phyloP scores from a whole-genome alignment of 345 rosid genomes.

The Lepidium sativum region DNA sequence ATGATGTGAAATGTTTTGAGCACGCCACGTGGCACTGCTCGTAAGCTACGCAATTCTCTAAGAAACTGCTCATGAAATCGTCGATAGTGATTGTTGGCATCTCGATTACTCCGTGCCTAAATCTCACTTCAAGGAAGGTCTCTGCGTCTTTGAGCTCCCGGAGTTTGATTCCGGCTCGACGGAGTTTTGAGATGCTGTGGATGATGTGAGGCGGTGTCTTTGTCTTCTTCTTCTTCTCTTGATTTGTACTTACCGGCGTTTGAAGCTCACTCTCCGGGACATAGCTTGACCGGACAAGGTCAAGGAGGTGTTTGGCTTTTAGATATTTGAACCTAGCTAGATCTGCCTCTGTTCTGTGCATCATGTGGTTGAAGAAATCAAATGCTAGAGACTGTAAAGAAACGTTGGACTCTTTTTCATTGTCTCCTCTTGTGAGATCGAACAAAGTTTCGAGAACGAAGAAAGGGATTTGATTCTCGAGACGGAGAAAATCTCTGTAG shows the following conservation, averaged over 20 bases:
- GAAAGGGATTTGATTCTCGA: constrained; percentile 60
- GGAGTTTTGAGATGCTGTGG: constrained; percentile 61
- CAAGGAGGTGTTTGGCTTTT: constrained; percentile 54
- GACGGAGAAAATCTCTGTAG: constrained; percentile 42
- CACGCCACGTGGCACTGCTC: constrained; percentile 65
- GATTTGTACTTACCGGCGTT: neutral
- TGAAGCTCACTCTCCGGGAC: constrained; percentile 25
- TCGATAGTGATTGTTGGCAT: constrained; percentile 67
- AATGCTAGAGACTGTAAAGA: constrained; percentile 41
- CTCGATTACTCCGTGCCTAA: constrained; percentile 46
- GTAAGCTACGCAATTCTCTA: constrained; percentile 65
- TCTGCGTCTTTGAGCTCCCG: constrained; percentile 23
- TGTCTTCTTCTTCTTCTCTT: neutral
- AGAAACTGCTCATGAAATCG: constrained; percentile 61
- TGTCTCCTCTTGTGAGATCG: constrained; percentile 31
- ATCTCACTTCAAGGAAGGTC: constrained; percentile 53
- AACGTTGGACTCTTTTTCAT: constrained; percentile 29
- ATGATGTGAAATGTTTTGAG: constrained; percentile 60
- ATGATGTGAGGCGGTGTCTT: constrained; percentile 39
- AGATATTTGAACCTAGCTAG: constrained; percentile 24
- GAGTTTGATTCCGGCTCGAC: constrained; percentile 52
- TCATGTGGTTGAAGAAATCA: constrained; percentile 47
- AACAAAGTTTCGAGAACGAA: constrained; percentile 54
- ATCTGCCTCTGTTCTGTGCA: constrained; percentile 33
- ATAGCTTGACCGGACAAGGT: constrained; percentile 48